Percentiles rank a stretch among this genome's conserved stretches.
Conservation (phyloP, 2,329 filamentous ascomycete species). For the Metarhizium guizhouense region DNA sequence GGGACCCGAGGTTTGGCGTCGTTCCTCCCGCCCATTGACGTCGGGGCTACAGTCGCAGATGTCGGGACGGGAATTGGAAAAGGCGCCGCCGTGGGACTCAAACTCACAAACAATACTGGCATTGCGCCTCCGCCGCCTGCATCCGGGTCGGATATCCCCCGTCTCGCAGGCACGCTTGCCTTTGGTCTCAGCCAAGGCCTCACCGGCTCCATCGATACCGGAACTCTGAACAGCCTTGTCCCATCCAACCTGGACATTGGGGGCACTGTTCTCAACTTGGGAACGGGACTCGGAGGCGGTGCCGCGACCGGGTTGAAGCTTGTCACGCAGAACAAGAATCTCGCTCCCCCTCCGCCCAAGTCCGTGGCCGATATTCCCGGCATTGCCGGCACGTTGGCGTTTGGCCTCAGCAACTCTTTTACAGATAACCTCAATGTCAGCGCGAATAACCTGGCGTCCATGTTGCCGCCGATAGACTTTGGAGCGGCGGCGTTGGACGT, state of each 20-base stretch:
- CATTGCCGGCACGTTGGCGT: no score
- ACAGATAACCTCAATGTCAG: no score
- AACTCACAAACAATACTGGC: constrained; percentile 2
- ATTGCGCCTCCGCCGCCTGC: neutral
- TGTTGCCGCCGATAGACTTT: no score
- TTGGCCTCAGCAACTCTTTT: no score
- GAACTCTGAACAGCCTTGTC: neutral
- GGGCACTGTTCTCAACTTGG: no score
- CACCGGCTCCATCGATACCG: neutral
- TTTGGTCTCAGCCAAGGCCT: constrained; percentile 4
- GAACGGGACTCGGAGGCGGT: no score
- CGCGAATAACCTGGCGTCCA: no score
- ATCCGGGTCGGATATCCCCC: constrained; percentile 4
- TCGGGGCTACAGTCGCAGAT: constrained; percentile 1
- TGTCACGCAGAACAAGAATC: no score
- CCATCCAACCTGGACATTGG: neutral
- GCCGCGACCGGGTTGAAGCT: no score
- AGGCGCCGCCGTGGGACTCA: constrained; percentile 3
- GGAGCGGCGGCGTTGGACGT: no score
- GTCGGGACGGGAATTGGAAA: constrained; percentile 4
- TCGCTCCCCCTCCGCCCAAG: no score
- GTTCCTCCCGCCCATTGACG: constrained; percentile 5
- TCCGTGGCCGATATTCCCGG: no score
- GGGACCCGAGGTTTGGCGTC: constrained; percentile 1
- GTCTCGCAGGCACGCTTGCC: neutral